These are phyloP conservation scores for Coniochaeta hoffmannii DNA, from an alignment of 2,329 filamentous ascomycete species.

Conservation along the genomic window DNA sequence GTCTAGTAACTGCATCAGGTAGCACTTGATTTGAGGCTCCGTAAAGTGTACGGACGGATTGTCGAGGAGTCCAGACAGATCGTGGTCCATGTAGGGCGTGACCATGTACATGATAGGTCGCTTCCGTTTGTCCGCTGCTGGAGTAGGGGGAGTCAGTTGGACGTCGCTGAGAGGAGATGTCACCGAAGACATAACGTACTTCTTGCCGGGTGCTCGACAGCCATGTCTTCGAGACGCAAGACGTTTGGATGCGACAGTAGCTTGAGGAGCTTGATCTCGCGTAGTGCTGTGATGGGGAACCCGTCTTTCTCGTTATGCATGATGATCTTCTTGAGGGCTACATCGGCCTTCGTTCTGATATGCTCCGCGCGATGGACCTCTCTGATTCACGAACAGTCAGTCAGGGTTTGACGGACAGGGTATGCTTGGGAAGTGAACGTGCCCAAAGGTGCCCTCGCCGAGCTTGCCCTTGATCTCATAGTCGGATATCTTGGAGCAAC, in stretches of 20 bases:
- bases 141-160: slow-evolving; percentile 12
- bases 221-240: slow-evolving; percentile 87
- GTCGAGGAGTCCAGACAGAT: slow-evolving; percentile 92
- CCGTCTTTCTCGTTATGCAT: slow-evolving; percentile 99
- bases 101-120: slow-evolving; percentile 96
- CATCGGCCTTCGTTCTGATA: slow-evolving; percentile 63
- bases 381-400: slow-evolving; percentile 29
- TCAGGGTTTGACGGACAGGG: slow-evolving; percentile 6
- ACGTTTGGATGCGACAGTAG: slow-evolving; percentile 88
- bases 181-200: slow-evolving; percentile 30
- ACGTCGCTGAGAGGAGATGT: no score
- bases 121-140: slow-evolving; percentile 70
- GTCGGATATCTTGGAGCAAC: slow-evolving; percentile 76
- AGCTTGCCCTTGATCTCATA: slow-evolving; percentile 79
- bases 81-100: slow-evolving; percentile 97
- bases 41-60: slow-evolving; percentile 86
- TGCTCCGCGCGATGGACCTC: slow-evolving; percentile 89
- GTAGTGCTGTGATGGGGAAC: slow-evolving; percentile 96
- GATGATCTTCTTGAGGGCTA: slow-evolving; percentile 95
- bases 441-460: slow-evolving; percentile 94
- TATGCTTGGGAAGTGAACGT: slow-evolving; percentile 24
- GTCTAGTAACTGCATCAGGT: slow-evolving; percentile 87
- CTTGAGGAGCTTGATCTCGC: slow-evolving; percentile 96
- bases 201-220: slow-evolving; percentile 68
- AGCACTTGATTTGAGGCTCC: slow-evolving; percentile 93